Conservation (phyloP, 768 basidiomycete genomes). For the Amanita pallidorosea region DNA sequence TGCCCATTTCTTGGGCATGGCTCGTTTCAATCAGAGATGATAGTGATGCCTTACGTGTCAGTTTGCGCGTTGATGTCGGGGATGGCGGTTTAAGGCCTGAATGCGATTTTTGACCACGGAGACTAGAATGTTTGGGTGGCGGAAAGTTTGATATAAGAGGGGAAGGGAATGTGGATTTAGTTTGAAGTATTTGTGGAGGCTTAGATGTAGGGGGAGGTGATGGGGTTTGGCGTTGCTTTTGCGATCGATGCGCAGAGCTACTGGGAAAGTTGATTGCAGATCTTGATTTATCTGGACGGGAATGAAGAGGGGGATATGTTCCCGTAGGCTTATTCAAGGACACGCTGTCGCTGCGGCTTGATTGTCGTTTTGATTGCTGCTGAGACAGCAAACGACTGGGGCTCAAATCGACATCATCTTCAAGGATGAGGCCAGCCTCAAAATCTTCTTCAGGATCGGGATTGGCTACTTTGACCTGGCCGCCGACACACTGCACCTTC, state of each 20-base stretch:
- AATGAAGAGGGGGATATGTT: conserved; percentile 52
- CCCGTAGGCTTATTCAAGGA: conserved; percentile 42
- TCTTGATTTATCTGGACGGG: conserved; percentile 56
- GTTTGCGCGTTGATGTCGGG: conserved; percentile 53
- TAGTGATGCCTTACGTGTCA: conserved; percentile 70
- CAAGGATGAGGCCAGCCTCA: conserved; percentile 75
- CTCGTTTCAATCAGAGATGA: conserved; percentile 61
- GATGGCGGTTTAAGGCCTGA: conserved; percentile 70
- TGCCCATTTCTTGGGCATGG: conserved; percentile 46
- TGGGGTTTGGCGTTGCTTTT: conserved; percentile 57
- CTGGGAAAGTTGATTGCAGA: conserved; percentile 61
- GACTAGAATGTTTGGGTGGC: conserved; percentile 58
- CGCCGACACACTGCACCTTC: conserved; percentile 31
- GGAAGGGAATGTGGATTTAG: conserved; percentile 38
- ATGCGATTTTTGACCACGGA: conserved; percentile 79
- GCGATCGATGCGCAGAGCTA: conserved; percentile 59
- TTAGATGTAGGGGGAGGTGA: conserved; percentile 54
- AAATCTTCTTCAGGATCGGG: conserved; percentile 78
- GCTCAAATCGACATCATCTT: conserved; percentile 75
- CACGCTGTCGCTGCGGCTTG: conserved; percentile 48
- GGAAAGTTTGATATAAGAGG: conserved; percentile 40
- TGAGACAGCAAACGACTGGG: conserved; percentile 58
- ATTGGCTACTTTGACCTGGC: conserved; percentile 34
- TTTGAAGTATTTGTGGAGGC: conserved; percentile 53
- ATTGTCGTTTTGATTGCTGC: conserved; percentile 29